Evolutionary conservation across 148 eudicot genomes (phyloP).

Genomic region (Nepenthes mirabilis): DNA sequence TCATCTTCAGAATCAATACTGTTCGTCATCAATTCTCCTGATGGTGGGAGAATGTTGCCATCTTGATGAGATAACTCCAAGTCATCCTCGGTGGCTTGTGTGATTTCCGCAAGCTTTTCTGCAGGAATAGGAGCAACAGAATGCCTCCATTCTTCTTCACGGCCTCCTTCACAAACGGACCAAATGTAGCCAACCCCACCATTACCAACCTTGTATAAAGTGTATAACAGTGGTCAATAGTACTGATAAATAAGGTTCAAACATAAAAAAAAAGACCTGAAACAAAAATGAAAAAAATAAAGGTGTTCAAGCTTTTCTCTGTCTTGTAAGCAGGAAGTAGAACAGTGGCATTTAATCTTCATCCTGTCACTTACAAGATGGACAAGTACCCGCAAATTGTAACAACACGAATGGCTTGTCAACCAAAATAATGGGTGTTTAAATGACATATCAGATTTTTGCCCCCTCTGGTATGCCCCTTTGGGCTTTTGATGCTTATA

Average conservation of each 20-base stretch:
- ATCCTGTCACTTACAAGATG: no score
- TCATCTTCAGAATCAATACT: constrained; percentile 42
- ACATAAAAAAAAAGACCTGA: not conserved
- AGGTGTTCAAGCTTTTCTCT: no score
- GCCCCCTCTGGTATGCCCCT: no score
- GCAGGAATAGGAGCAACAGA: constrained; percentile 88
- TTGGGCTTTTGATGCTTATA: no score
- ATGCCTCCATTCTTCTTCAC: constrained; percentile 78
- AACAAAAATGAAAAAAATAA: no score
- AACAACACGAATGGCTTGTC: no score
- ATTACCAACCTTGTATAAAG: constrained; percentile 48
- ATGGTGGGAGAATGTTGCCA: constrained; percentile 39
- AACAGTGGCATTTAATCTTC: no score
- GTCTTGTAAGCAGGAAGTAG: no score
- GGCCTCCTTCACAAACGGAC: constrained; percentile 62
- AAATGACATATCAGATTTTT: no score
- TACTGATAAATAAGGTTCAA: not conserved
- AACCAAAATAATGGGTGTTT: no score
- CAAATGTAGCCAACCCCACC: constrained; percentile 89
- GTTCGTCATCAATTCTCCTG: constrained; percentile 51
- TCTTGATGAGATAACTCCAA: constrained; percentile 32
- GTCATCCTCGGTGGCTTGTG: constrained; percentile 35
- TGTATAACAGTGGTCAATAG: not conserved
- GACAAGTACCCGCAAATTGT: no score
- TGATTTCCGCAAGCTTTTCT: constrained; percentile 57